Conservation (phyloP, 352 stramenopile genomes). For the Phytophthora foliorum region DNA sequence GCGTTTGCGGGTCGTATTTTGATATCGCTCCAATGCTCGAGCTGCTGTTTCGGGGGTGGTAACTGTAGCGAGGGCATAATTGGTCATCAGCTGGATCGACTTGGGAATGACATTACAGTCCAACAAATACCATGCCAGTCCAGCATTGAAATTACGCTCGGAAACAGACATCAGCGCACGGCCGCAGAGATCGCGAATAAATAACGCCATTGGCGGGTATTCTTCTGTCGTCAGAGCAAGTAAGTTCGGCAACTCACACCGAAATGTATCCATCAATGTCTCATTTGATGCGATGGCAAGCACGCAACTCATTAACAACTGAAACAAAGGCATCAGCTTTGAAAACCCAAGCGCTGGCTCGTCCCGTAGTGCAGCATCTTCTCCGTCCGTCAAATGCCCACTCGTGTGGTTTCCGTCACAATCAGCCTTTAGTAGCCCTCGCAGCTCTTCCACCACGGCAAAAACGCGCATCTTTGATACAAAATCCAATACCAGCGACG, state of each 20-base stretch:
- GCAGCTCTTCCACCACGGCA: conserved; percentile 59
- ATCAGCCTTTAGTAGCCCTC: conserved; percentile 20
- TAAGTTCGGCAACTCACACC: conserved; percentile 78
- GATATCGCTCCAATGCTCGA: conserved; percentile 38
- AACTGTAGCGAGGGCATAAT: conserved; percentile 42
- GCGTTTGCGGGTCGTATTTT: not conserved
- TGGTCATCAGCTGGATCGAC: conserved; percentile 56
- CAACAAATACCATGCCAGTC: conserved; percentile 80
- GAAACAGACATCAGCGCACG: conserved; percentile 55
- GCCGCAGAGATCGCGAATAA: conserved; percentile 58
- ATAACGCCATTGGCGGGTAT: conserved; percentile 57
- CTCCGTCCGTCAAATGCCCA: not conserved
- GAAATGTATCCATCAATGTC: conserved; percentile 67
- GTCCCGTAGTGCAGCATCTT: not conserved
- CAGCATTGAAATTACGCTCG: conserved; percentile 77
- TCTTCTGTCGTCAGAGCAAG: conserved; percentile 71
- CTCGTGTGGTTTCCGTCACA: not conserved
- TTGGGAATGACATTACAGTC: conserved; percentile 65
- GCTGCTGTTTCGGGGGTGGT: conserved; percentile 46
- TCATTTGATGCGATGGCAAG: conserved; percentile 61
- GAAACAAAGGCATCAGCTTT: conserved; percentile 46
- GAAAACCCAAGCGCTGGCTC: conserved; percentile 4
- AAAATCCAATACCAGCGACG: conserved; percentile 75
- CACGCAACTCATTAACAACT: conserved; percentile 73
- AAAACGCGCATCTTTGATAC: conserved; percentile 61